A percentile compares a stretch with the other conserved stretches of the same genome.
Evolutionary conservation across 768 basidiomycete genomes (phyloP).

Genomic region (Dendrothele bispora): DNA sequence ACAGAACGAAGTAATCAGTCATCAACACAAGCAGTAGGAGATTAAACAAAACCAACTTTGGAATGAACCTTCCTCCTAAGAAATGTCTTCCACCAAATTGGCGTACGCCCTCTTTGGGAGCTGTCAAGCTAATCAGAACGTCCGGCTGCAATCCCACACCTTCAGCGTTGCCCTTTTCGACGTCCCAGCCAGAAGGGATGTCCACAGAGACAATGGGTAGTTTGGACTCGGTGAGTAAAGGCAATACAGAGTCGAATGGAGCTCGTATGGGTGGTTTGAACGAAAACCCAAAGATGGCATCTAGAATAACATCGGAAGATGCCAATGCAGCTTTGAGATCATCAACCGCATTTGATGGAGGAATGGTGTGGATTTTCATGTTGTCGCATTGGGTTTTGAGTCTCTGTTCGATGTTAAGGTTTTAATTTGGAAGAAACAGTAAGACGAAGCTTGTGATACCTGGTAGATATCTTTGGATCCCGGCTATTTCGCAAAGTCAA

Average conservation of each 20-base stretch:
- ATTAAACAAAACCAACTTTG: constrained; percentile 56
- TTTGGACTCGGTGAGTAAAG: constrained; percentile 57
- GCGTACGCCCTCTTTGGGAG: constrained; percentile 87
- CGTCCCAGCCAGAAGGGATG: constrained; percentile 97
- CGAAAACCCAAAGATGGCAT: constrained; percentile 98
- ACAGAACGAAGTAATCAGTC: constrained; percentile 4
- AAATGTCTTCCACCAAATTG: constrained; percentile 83
- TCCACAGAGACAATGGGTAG: constrained; percentile 93
- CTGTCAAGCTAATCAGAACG: constrained; percentile 87
- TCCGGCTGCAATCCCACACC: constrained; percentile 68
- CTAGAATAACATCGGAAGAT: constrained; percentile 80
- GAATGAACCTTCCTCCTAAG: constrained; percentile 91
- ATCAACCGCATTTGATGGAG: constrained; percentile 44
- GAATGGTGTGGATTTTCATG: constrained; percentile 77
- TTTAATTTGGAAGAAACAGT: background rate
- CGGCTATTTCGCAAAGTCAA: constrained; percentile 60
- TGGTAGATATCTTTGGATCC: constrained; percentile 93
- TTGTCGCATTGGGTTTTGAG: constrained; percentile 87
- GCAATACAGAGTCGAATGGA: constrained; percentile 81
- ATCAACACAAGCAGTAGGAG: background rate
- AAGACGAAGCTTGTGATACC: constrained; percentile 34
- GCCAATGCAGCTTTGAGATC: constrained; percentile 50
- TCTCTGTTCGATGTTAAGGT: too few species aligned
- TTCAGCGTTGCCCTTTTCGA: constrained; percentile 69
- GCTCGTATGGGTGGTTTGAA: constrained; percentile 88